phyloP scores from a whole-genome alignment of 768 basidiomycete species.

The Lentinula detonsa region DNA sequence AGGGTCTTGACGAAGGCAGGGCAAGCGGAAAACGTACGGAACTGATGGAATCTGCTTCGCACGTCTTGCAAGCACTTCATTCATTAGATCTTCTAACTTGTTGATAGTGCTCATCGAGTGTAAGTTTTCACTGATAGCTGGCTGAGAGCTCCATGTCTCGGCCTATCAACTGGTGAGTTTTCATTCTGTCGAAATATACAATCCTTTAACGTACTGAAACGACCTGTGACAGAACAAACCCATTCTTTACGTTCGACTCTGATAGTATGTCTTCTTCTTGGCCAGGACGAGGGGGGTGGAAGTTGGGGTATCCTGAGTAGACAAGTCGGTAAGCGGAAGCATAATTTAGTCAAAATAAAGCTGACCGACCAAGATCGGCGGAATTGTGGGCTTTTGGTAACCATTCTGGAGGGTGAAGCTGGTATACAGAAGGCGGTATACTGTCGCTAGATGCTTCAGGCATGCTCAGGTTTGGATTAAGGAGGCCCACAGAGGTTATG shows the following conservation, averaged over 20 bases:
- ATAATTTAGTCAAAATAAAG: neutral
- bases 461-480: neutral
- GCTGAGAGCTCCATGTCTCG: conserved; percentile 57
- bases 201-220: conserved; percentile 45
- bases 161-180: conserved; percentile 30
- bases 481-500: neutral
- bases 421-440: conserved; percentile 43
- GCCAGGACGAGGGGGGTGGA: conserved; percentile 66
- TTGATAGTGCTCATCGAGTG: conserved; percentile 45
- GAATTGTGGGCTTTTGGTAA: conserved; percentile 58
- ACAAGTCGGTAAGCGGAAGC: neutral
- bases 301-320: conserved; percentile 63
- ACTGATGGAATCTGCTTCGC: conserved; percentile 50
- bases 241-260: conserved; percentile 57
- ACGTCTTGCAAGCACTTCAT: conserved; percentile 64
- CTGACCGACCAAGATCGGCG: conserved; percentile 60
- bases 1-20: neutral
- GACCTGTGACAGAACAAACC: conserved; percentile 46
- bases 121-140: conserved; percentile 44
- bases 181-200: neutral
- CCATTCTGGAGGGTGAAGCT: conserved; percentile 69
- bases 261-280: conserved; percentile 75
- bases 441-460: neutral
- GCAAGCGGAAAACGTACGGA: conserved; percentile 42
- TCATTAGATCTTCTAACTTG: conserved; percentile 70